A percentile compares a stretch with the other conserved stretches of the same genome.
Conservation (phyloP, 176 grass and related monocot species). For the Aegilops speltoides region DNA sequence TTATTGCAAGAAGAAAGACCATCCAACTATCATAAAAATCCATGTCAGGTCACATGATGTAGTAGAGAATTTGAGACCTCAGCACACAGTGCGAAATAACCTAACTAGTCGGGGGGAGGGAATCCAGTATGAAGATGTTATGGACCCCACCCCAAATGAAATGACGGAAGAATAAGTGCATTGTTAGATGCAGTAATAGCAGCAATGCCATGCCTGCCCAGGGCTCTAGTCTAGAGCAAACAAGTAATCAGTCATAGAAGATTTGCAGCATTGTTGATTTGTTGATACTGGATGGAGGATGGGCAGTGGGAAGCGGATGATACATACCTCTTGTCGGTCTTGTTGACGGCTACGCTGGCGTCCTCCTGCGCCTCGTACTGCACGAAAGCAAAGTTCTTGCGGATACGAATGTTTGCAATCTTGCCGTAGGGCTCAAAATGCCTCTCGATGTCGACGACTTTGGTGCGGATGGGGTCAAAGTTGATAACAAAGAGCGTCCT, state of each 20-base stretch:
- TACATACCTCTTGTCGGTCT: constrained; percentile 57
- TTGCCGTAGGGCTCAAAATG: constrained; percentile 90
- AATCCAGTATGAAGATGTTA: too few species aligned
- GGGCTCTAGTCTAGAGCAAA: not conserved
- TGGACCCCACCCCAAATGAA: too few species aligned
- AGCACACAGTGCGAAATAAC: not conserved
- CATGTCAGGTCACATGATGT: not conserved
- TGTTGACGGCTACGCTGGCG: constrained; percentile 67
- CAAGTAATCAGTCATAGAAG: too few species aligned
- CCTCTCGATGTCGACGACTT: constrained; percentile 61
- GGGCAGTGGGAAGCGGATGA: not conserved
- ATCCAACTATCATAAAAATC: not conserved
- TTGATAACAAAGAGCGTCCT: constrained; percentile 91
- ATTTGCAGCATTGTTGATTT: too few species aligned
- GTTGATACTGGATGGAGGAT: not conserved
- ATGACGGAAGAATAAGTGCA: too few species aligned
- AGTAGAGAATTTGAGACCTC: not conserved
- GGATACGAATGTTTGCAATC: constrained; percentile 75
- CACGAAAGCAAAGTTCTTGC: constrained; percentile 91
- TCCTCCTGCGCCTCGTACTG: constrained; percentile 76
- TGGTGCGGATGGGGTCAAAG: constrained; percentile 78
- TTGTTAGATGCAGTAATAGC: not conserved
- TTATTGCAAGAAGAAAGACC: not conserved
- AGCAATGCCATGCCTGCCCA: not conserved
- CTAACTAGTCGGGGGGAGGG: too few species aligned